Percentiles rank a stretch among this genome's conserved stretches.
phyloP scores from a whole-genome alignment of 441 rosid species.

The Corymbia citriodora region DNA sequence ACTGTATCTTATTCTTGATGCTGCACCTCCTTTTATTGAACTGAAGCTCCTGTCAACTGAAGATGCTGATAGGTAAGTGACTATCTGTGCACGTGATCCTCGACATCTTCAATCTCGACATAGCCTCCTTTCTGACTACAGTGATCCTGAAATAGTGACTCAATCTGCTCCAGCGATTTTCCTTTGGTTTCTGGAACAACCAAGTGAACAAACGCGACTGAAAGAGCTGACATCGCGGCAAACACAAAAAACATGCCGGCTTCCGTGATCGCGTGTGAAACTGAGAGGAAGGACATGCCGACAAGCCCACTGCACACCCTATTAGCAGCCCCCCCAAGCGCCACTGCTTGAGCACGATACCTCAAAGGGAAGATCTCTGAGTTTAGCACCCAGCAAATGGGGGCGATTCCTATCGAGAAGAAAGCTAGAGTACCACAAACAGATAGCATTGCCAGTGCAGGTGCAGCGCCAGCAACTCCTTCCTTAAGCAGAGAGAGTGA shows the following conservation, averaged over 20 bases:
- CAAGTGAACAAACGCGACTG: neutral
- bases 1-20: neutral
- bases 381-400: neutral
- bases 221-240: neutral
- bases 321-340: neutral
- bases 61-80: neutral
- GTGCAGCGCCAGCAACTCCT: neutral
- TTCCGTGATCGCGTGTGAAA: neutral
- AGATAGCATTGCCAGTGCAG: neutral
- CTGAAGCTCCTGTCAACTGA: neutral
- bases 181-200: neutral
- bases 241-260: neutral
- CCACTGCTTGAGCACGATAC: slow-evolving; percentile 1
- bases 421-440: slow-evolving; percentile 3
- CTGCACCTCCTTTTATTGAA: neutral
- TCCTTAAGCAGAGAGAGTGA: neutral
- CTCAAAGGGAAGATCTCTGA: neutral
- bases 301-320: neutral
- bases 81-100: neutral
- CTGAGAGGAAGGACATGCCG: neutral
- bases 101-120: neutral
- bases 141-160: neutral
- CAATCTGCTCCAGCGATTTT: neutral
- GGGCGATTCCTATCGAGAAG: neutral
- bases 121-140: neutral